Evolutionary conservation across 306 rosid genomes (phyloP).

Genomic region (Coriaria nepalensis): DNA sequence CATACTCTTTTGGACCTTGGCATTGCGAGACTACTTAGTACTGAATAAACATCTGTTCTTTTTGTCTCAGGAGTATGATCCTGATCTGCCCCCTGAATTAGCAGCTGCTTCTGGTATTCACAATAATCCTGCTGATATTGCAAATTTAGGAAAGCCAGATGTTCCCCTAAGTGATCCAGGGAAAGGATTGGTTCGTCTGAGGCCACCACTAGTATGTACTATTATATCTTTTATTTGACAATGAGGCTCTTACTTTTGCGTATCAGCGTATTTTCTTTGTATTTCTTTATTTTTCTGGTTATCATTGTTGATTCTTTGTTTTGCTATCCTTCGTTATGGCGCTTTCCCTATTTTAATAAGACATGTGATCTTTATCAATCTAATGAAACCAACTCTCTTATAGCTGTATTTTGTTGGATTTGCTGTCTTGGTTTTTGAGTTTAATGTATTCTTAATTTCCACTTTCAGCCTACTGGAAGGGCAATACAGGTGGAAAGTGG

Average conservation of each 20-base stretch:
- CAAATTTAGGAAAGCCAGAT: constrained; percentile 44
- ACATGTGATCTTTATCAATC: neutral
- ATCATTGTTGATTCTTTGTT: neutral
- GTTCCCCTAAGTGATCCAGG: constrained; percentile 44
- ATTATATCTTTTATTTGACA: neutral
- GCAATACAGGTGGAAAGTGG: constrained; percentile 99
- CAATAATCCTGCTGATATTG: constrained; percentile 41
- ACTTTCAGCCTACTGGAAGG: constrained; percentile 91
- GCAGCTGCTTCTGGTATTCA: constrained; percentile 88
- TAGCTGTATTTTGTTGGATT: neutral
- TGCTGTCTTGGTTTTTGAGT: constrained; percentile 4
- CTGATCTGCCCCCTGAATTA: constrained; percentile 97
- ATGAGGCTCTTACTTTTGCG: neutral
- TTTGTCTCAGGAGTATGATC: constrained; percentile 72
- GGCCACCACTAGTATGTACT: constrained; percentile 67
- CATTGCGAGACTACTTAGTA: neutral
- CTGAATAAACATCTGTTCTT: constrained; percentile 9
- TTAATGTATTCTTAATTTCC: constrained; percentile 17
- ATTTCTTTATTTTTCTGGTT: neutral
- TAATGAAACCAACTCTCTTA: neutral
- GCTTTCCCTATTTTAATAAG: neutral
- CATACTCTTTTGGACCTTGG: neutral
- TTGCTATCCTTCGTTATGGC: neutral
- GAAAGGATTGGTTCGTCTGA: constrained; percentile 53
- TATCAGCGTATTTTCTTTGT: neutral